These are phyloP conservation scores for Straminergon stramineum DNA, from an alignment of 225 moss, liverwort and hornwort species.

Conservation along the genomic window DNA sequence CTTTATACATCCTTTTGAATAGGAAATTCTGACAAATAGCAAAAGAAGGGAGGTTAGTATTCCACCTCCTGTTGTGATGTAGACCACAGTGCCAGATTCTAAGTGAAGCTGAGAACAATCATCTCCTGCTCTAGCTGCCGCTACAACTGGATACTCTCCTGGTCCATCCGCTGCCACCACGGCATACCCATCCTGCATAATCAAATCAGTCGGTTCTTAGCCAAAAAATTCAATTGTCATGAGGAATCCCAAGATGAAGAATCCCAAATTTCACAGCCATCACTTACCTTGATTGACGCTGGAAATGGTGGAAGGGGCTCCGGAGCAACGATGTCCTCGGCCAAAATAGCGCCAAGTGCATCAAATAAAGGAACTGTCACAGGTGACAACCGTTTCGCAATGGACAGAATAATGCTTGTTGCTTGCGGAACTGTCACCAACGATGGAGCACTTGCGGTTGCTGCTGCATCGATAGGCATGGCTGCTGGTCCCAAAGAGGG, in stretches of 20 bases:
- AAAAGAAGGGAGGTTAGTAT: background rate
- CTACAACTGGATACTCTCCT: constrained; percentile 71
- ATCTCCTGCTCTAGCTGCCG: constrained; percentile 76
- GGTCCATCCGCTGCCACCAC: constrained; percentile 87
- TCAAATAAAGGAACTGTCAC: constrained; percentile 48
- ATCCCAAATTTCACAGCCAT: background rate
- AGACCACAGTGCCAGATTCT: constrained; percentile 58
- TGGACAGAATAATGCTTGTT: constrained; percentile 51
- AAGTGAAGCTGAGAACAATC: constrained; percentile 39
- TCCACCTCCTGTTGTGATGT: constrained; percentile 93
- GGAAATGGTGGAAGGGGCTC: constrained; percentile 89
- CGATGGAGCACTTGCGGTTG: constrained; percentile 23
- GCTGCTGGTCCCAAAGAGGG: background rate
- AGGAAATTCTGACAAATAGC: background rate
- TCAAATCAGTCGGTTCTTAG: background rate
- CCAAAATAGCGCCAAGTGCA: constrained; percentile 57
- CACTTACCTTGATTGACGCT: constrained; percentile 73
- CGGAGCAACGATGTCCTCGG: constrained; percentile 64
- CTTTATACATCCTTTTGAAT: background rate
- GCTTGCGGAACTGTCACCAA: constrained; percentile 74
- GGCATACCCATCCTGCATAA: constrained; percentile 81
- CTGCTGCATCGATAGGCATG: constrained; percentile 12
- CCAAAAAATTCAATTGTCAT: background rate
- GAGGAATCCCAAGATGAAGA: background rate
- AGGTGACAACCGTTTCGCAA: constrained; percentile 43